A percentile compares a stretch with the other conserved stretches of the same genome.
phyloP scores from a whole-genome alignment of 805 yeast genomes.

The Yarrowia sp. region DNA sequence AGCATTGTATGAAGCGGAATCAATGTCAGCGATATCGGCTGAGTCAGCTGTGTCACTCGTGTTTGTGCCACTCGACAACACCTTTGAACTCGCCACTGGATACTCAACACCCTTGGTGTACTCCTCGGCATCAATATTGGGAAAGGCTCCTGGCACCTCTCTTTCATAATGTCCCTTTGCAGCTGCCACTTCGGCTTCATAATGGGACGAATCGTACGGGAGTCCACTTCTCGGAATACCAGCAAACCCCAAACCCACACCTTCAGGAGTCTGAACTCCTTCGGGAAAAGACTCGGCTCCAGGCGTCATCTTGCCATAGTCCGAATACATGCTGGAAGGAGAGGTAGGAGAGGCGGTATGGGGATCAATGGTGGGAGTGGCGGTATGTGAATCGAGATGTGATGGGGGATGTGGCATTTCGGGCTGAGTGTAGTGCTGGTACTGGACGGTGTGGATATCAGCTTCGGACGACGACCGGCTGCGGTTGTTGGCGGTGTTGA shows the following conservation, averaged over 20 bases:
- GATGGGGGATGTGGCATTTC: neutral
- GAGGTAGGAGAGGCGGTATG: neutral
- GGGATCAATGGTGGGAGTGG: slow-evolving; percentile 3
- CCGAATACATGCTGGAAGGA: slow-evolving; percentile 15
- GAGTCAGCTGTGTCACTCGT: too few species aligned
- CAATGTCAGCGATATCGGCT: too few species aligned
- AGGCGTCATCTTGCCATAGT: slow-evolving; percentile 6
- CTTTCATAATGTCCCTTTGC: neutral
- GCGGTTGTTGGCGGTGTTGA: slow-evolving; percentile 15
- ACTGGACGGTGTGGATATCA: neutral
- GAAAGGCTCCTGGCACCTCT: neutral
- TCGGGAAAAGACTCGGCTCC: neutral
- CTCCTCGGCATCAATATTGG: neutral
- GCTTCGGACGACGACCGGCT: slow-evolving; percentile 11
- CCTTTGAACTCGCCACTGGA: neutral
- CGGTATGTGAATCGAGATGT: neutral
- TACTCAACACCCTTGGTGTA: neutral
- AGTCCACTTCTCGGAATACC: slow-evolving; percentile 1
- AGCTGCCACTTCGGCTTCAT: neutral
- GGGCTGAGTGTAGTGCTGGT: neutral
- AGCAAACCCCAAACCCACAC: neutral
- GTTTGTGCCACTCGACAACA: neutral
- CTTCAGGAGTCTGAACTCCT: neutral
- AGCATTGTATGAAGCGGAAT: too few species aligned
- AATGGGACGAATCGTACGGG: neutral